phyloP scores from a whole-genome alignment of 2,329 filamentous ascomycete species.

The Cadophora gregata region DNA sequence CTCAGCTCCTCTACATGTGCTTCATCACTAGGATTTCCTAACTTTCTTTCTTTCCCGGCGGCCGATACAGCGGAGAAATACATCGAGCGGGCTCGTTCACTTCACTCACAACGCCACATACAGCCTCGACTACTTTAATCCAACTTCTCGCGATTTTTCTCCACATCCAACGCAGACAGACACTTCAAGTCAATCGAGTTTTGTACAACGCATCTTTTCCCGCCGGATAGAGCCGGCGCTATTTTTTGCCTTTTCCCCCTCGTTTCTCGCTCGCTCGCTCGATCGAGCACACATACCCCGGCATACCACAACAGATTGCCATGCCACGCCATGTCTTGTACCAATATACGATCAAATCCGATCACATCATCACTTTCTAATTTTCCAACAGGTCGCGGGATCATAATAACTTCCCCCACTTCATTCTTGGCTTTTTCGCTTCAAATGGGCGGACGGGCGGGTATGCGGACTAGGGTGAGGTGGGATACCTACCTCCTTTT shows the following conservation, averaged over 20 bases:
- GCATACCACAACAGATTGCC: slow-evolving; percentile 1
- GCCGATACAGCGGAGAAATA: neutral
- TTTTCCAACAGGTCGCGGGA: neutral
- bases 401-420: neutral
- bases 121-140: neutral
- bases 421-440: neutral
- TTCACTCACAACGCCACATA: slow-evolving; percentile 11
- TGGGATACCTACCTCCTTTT: slow-evolving; percentile 3
- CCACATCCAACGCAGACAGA: neutral
- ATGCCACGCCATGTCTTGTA: slow-evolving; percentile 2
- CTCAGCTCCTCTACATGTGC: neutral
- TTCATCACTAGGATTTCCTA: no score
- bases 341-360: neutral
- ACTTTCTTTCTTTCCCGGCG: neutral
- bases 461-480: neutral
- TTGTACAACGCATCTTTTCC: slow-evolving; percentile 10
- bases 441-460: neutral
- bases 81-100: slow-evolving; percentile 10
- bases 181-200: neutral
- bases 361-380: slow-evolving; percentile 1
- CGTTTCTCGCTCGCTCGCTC: neutral
- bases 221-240: slow-evolving; percentile 9
- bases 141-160: neutral
- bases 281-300: slow-evolving; percentile 1
- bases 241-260: neutral